Base-by-base conservation (phyloP, 2,329 filamentous ascomycete genomes). In the Cryphonectria parasitica region DNA sequence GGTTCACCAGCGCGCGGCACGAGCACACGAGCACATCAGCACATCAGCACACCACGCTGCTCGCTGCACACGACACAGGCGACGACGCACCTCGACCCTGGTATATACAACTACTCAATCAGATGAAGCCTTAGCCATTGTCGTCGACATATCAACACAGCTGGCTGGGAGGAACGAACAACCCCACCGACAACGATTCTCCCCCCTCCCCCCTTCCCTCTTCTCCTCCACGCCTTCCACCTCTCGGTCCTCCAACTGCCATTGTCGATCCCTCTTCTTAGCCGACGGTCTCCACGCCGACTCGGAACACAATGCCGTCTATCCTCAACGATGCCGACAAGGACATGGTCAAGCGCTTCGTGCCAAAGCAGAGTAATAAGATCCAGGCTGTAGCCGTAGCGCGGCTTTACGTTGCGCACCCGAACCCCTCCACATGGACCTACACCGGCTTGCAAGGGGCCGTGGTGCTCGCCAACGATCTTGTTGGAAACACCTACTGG, bases 401-500 rank as follows among this genome's bases (percentile, higher is more conserved):
- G 73, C 91, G 92, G 79, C 90, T 99, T 76, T 98, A 98, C 82
- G 89, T 98, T 78, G 95, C 95, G 77, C 92, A 97, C 78, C 96
- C 96, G 17, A 89, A 96, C 83, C 88, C 87, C 74, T 88, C 90
- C 73, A 89, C 87, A 94, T 99, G 96, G 96, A 95, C 90, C 39
- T 97, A 95, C 79, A 97, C 95, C 0, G 96, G 95, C 19, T 83
- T 98, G 62, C 96, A 98, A 80, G 96, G 96, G 67, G 96, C 96
- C 66, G 89, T 91, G 49, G 95, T 98, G 67, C 89, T 99, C 74
- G 92, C 94, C 75, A 97, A 98, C 80, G 96, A 99, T 79, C 83
- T 97, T 54, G 94, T 98, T 39, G 96, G 96, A 74, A 92, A 97
- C 80, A 98, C 96, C 0, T 97, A 95, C 82, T 99, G 95, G 94